Evolutionary conservation across 768 basidiomycete species (phyloP).

Genomic region (Boletus vinaceobasis): DNA sequence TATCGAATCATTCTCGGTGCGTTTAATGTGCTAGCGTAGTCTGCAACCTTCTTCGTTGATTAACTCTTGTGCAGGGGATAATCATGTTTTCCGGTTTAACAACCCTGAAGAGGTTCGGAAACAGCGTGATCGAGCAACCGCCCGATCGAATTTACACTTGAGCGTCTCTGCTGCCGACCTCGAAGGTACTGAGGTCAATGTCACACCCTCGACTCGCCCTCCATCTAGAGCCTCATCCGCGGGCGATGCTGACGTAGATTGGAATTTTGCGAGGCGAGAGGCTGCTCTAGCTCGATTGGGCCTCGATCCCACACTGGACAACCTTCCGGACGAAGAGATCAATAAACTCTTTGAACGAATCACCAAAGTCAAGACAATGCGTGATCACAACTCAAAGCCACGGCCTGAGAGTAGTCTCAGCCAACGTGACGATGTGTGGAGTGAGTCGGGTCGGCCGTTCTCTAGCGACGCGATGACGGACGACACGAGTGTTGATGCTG

Average conservation of each 20-base stretch:
- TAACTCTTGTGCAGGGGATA: slow-evolving; percentile 60
- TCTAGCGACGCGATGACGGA: slow-evolving; percentile 80
- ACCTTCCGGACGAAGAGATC: slow-evolving; percentile 90
- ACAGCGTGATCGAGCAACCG: slow-evolving; percentile 76
- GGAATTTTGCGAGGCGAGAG: slow-evolving; percentile 96
- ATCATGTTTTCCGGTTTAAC: slow-evolving; percentile 97
- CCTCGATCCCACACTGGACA: slow-evolving; percentile 85
- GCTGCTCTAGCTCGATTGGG: slow-evolving; percentile 86
- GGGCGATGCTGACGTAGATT: slow-evolving; percentile 78
- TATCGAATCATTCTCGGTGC: slow-evolving; percentile 94
- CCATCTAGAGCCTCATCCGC: slow-evolving; percentile 71
- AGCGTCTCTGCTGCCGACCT: slow-evolving; percentile 66
- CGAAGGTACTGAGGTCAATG: slow-evolving; percentile 42
- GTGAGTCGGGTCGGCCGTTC: slow-evolving; percentile 78
- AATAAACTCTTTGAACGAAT: slow-evolving; percentile 94
- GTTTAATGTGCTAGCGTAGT: slow-evolving; percentile 14
- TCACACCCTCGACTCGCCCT: slow-evolving; percentile 60
- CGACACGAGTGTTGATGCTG: slow-evolving; percentile 79
- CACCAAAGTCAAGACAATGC: slow-evolving; percentile 84
- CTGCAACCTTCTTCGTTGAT: background rate
- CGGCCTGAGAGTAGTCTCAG: slow-evolving; percentile 88
- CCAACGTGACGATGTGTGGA: slow-evolving; percentile 85
- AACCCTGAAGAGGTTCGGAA: slow-evolving; percentile 94
- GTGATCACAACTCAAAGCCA: slow-evolving; percentile 74
- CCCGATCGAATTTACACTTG: slow-evolving; percentile 64